Conservation (phyloP, 305 asterid genomes). For the Salvia sclarea region DNA sequence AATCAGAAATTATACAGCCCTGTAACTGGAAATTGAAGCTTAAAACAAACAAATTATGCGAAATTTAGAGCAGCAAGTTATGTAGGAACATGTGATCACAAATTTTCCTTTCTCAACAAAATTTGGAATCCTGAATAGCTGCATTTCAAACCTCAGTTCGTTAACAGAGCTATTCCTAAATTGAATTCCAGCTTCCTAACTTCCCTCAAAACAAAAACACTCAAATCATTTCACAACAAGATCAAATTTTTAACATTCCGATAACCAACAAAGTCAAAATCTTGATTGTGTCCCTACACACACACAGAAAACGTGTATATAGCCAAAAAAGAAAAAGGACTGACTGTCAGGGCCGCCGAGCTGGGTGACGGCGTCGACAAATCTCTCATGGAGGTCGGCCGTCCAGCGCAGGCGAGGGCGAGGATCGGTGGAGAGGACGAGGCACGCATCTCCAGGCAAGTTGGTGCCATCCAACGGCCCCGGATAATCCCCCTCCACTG, state of each 20-base stretch:
- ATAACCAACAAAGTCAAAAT: slow-evolving; percentile 7
- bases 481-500: slow-evolving; percentile 46
- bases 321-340: slow-evolving; percentile 30
- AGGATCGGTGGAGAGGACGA: slow-evolving; percentile 75
- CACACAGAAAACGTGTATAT: background rate
- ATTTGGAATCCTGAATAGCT: background rate
- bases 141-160: background rate
- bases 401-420: slow-evolving; percentile 96
- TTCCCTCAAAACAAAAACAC: background rate
- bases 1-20: background rate
- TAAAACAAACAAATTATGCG: background rate
- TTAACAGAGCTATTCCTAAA: background rate
- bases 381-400: slow-evolving; percentile 84
- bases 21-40: background rate
- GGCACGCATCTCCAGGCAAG: slow-evolving; percentile 75
- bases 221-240: background rate
- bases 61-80: slow-evolving; percentile 4
- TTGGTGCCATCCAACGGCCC: slow-evolving; percentile 59
- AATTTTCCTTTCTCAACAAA: background rate
- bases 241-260: background rate
- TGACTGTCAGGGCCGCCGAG: slow-evolving; percentile 93
- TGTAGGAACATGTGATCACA: background rate
- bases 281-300: background rate
- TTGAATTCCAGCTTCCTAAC: background rate
- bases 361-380: slow-evolving; percentile 81